Conservation (phyloP, 495 filamentous ascomycete species). For the Massariosphaeria phaeospora region DNA sequence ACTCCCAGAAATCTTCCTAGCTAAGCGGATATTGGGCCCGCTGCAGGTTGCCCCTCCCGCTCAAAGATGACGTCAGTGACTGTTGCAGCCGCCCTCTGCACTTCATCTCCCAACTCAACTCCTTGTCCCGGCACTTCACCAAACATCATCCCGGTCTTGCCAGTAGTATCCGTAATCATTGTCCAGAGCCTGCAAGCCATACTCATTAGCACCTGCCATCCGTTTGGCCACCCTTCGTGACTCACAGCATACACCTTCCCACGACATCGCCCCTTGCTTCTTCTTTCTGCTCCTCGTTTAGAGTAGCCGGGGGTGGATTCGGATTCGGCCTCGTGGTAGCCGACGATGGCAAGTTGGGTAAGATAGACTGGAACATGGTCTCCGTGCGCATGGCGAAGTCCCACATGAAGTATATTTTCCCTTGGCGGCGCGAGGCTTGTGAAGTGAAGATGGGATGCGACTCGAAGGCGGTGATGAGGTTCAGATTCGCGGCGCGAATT, state of each 20-base stretch:
- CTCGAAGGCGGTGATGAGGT: conserved; percentile 8
- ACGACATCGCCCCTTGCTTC: conserved; percentile 8
- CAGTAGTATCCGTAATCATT: neutral
- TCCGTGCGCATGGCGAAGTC: conserved; percentile 17
- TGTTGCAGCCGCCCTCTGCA: neutral
- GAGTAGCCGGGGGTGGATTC: neutral
- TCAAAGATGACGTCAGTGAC: neutral
- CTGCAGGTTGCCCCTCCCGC: neutral
- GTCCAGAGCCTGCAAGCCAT: neutral
- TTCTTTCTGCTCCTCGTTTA: neutral
- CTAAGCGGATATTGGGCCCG: too few species aligned
- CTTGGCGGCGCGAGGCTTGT: neutral
- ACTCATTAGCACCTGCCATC: neutral
- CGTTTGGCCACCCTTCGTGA: neutral
- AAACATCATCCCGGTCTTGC: conserved; percentile 4
- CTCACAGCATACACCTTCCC: conserved; percentile 12
- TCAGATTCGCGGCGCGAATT: neutral
- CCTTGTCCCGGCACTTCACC: conserved; percentile 4
- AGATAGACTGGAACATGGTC: conserved; percentile 8
- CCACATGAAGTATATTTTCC: conserved; percentile 15
- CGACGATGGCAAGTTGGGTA: neutral
- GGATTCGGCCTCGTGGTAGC: neutral
- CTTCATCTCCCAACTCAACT: neutral
- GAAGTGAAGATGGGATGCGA: conserved; percentile 12
- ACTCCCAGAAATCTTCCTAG: too few species aligned